Evolutionary conservation across 1,139 yeast species (phyloP), one percentile per base, ranked within the genome.

Genomic region (Wickerhamomyces sp.): DNA sequence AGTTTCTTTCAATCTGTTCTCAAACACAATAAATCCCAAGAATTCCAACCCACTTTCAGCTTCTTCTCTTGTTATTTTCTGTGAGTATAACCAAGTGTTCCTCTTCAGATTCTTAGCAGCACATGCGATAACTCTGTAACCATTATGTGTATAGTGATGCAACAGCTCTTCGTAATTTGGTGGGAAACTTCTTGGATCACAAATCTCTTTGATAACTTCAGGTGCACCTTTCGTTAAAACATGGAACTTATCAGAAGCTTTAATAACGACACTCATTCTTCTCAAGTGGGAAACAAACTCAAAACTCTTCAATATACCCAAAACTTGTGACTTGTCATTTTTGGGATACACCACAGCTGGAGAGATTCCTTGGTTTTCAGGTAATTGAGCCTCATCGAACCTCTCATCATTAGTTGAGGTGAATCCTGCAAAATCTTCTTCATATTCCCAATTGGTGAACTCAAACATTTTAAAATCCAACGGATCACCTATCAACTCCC

Each of bases 191-290:
- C 72, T 75, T 2, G 78, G 74, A 14, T 64, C 62, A 60, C 98
- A 91, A 26, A 91, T 76, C 20, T 78, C 83, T 24, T 71, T 66
- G 72, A 91, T 85, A n/a, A 89, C 86, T 57, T 91, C 99, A 0
- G 99, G 99, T 0, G 99, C 98, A 33, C 99, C 99, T 55, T 91
- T 91, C 12, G 93, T 84, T 54, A 75, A 82, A 0, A 85, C 75
- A 41, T 60, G 62, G 35, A 60, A 55, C 28, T 58, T 44, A 20
- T 59, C 58, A 31, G 55, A 63, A 8, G 68, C 60, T 35, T 70
- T 70, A 15, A 78, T 76, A 38, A 88, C 58, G 1, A 88, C 96
- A 37, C 94, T 81, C 96, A 91, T 91, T 51, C 98, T 70, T 57
- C 98, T 78, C 42, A 93, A 63, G 25, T 79, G 73, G 1, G 97